Percentiles rank a stretch among this genome's conserved stretches.
Evolutionary conservation across 2,329 filamentous ascomycete genomes (phyloP).

Genomic region (Pseudogymnoascus sp.): DNA sequence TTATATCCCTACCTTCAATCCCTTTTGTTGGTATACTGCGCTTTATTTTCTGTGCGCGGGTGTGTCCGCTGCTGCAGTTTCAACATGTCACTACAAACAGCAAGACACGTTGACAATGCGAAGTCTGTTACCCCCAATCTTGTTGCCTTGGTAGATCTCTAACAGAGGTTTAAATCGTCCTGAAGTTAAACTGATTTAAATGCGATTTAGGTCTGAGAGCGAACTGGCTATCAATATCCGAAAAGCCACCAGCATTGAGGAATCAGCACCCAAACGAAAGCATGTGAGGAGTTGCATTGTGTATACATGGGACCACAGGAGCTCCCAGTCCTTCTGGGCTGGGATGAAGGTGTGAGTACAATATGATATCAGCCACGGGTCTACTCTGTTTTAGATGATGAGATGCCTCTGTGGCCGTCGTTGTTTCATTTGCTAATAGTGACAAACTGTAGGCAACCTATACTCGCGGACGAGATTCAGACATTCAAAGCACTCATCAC

Average conservation of each 20-base stretch:
- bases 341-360: slow-evolving; percentile 89
- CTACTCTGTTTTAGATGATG: not conserved
- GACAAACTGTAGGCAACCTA: slow-evolving; percentile 66
- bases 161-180: not conserved
- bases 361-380: not conserved
- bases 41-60: not conserved
- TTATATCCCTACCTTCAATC: not conserved
- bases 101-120: slow-evolving; percentile 10
- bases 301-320: slow-evolving; percentile 99
- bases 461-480: slow-evolving; percentile 95
- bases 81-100: slow-evolving; percentile 10
- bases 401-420: not conserved
- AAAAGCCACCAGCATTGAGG: slow-evolving; percentile 63
- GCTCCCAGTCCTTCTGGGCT: slow-evolving; percentile 88
- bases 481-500: slow-evolving; percentile 98
- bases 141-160: not conserved
- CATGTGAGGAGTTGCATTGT: slow-evolving; percentile 98
- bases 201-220: slow-evolving; percentile 52
- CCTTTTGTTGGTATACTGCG: not conserved
- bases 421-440: slow-evolving; percentile 12
- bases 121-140: not conserved
- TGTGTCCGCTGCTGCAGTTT: not conserved
- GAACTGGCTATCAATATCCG: slow-evolving; percentile 65
- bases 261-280: slow-evolving; percentile 69
- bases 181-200: slow-evolving; percentile 2